A percentile compares a stretch with the other conserved stretches of the same genome.
Conservation (phyloP, 2,329 filamentous ascomycete genomes). For the Diplodia seriata region DNA sequence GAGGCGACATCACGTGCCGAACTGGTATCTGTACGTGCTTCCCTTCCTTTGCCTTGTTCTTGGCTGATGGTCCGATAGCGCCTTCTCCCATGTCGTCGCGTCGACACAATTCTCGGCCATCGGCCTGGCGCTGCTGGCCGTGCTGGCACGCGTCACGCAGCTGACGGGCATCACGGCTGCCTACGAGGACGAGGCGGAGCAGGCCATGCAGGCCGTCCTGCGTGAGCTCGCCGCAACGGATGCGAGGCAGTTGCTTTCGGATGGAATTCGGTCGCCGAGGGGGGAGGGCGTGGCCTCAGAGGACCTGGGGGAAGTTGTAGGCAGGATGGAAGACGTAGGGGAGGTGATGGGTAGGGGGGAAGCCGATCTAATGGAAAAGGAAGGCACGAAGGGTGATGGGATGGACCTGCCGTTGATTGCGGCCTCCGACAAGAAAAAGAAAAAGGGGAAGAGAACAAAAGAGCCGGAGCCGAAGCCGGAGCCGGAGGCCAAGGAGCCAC, state of each 20-base stretch:
- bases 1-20: constrained; percentile 39
- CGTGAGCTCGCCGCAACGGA: constrained; percentile 33
- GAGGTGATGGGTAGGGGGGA: neutral
- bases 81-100: constrained; percentile 54
- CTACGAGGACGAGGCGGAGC: constrained; percentile 51
- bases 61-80: constrained; percentile 38
- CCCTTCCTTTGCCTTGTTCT: neutral
- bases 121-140: constrained; percentile 54
- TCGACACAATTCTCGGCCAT: constrained; percentile 55
- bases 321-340: neutral
- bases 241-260: constrained; percentile 6
- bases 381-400: neutral
- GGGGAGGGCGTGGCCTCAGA: neutral
- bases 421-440: neutral
- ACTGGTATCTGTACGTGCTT: constrained; percentile 47
- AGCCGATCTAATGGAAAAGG: neutral
- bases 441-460: constrained; percentile 19
- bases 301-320: constrained; percentile 7
- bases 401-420: neutral
- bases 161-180: constrained; percentile 51
- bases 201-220: constrained; percentile 53
- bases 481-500: neutral
- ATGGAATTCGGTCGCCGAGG: neutral
- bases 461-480: neutral
- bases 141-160: constrained; percentile 50